Conservation (phyloP, 176 grass and related monocot species). For the Hsuehochloa calcarea region DNA sequence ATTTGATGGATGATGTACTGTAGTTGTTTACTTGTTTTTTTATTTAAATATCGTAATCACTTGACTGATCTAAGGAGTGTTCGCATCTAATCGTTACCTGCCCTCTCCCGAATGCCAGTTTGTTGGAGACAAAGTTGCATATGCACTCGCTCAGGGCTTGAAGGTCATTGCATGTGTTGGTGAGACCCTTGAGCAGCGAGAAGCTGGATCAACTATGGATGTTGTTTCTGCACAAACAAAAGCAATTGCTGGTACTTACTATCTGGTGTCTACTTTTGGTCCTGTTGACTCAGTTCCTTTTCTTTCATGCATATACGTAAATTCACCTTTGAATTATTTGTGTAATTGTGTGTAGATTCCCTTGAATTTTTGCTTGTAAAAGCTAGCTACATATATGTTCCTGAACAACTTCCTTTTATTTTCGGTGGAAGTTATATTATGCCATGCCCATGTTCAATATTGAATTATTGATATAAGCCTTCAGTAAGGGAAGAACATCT, state of each 20-base stretch:
- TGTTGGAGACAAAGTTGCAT: constrained; percentile 94
- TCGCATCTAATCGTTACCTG: not conserved
- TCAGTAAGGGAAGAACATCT: not conserved
- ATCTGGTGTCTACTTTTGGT: not conserved
- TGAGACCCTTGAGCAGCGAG: constrained; percentile 93
- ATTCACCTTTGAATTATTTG: not conserved
- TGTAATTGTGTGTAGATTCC: not conserved
- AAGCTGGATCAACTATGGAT: constrained; percentile 77
- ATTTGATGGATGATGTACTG: not conserved
- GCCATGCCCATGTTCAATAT: not conserved
- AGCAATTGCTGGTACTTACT: constrained; percentile 75
- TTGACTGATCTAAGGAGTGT: not conserved
- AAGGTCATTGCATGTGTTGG: constrained; percentile 98
- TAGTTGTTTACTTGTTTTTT: not conserved
- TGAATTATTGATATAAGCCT: too few relatives aligned
- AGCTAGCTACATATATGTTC: not conserved
- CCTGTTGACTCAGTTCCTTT: not conserved
- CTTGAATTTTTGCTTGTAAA: not conserved
- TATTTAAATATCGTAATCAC: not conserved
- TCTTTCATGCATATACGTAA: not conserved
- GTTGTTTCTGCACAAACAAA: constrained; percentile 95
- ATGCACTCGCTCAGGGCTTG: constrained; percentile 81
- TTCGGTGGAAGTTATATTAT: not conserved
- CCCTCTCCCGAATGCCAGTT: constrained; percentile 47
- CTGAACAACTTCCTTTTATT: not conserved